Conservation (phyloP, 169 alveolate genomes). For the Plasmodium gonderi region DNA sequence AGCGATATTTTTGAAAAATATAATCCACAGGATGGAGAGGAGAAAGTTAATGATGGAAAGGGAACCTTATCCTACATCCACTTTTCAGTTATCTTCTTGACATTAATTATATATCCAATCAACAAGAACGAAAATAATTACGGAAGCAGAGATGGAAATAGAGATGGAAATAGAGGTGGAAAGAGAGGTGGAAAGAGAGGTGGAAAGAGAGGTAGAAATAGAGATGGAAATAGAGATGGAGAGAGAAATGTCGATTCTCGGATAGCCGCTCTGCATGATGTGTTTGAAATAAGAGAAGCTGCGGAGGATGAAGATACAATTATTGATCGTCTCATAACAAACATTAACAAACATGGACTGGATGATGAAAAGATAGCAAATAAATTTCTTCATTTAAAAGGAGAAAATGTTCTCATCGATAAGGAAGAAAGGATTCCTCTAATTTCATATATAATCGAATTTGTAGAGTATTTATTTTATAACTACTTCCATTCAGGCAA, state of each 20-base stretch:
- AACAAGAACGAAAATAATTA: neutral
- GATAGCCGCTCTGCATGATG: too few relatives aligned
- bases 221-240: too few relatives aligned
- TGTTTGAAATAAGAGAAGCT: too few relatives aligned
- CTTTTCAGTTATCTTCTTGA: conserved; percentile 28
- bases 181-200: neutral
- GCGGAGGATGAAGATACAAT: neutral
- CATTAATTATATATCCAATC: conserved; percentile 50
- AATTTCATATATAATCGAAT: conserved; percentile 53
- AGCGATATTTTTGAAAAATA: conserved; percentile 15
- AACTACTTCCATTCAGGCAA: conserved; percentile 39
- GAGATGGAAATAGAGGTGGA: neutral
- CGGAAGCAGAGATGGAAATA: neutral
- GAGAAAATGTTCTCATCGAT: neutral
- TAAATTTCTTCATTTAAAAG: conserved; percentile 16
- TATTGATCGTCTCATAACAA: neutral
- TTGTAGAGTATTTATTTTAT: conserved; percentile 55
- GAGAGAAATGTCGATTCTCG: too few relatives aligned
- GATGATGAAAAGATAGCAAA: conserved; percentile 11
- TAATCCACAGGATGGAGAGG: neutral
- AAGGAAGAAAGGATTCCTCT: conserved; percentile 3
- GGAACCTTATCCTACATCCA: conserved; percentile 19
- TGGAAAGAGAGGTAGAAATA: too few relatives aligned
- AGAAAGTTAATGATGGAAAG: neutral
- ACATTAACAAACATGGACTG: conserved; percentile 10